phyloP scores from a whole-genome alignment of 768 basidiomycete genomes.

The Lactarius tabidus region DNA sequence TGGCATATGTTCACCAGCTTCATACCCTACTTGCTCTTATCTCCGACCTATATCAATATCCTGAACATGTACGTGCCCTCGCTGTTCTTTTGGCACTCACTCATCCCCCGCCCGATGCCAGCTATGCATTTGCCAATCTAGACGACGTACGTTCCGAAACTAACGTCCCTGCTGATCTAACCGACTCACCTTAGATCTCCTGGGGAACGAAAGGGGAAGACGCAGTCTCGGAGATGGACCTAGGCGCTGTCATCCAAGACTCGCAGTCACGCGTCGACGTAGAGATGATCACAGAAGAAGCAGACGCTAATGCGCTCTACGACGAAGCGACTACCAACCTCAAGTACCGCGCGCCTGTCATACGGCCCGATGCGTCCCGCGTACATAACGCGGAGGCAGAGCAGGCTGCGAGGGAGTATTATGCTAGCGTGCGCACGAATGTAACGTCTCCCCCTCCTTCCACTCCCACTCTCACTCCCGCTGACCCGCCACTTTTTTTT shows the following conservation, averaged over 20 bases:
- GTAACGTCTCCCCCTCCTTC: conserved; percentile 33
- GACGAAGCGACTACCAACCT: conserved; percentile 79
- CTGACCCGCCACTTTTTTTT: conserved; percentile 1
- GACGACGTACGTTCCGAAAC: too few relatives aligned
- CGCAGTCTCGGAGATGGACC: conserved; percentile 63
- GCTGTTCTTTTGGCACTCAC: too few relatives aligned
- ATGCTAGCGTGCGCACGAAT: conserved; percentile 83
- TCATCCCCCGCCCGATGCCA: too few relatives aligned
- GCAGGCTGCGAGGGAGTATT: conserved; percentile 77
- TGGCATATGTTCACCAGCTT: too few relatives aligned
- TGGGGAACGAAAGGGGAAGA: conserved; percentile 97
- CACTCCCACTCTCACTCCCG: not conserved
- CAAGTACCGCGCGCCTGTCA: conserved; percentile 46
- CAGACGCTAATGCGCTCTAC: conserved; percentile 80
- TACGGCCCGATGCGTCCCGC: conserved; percentile 29
- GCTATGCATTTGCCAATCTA: too few relatives aligned
- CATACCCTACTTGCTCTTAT: too few relatives aligned
- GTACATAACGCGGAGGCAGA: conserved; percentile 58
- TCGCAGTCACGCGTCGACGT: conserved; percentile 81
- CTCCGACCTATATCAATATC: too few relatives aligned
- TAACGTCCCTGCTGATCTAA: too few relatives aligned
- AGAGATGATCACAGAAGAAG: conserved; percentile 76
- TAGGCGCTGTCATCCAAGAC: conserved; percentile 81
- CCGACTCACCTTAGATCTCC: conserved; percentile 53
- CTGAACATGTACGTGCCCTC: conserved; percentile 62